Base-by-base conservation (phyloP, 2,329 filamentous ascomycete species). In the Cladosporium sp. region DNA sequence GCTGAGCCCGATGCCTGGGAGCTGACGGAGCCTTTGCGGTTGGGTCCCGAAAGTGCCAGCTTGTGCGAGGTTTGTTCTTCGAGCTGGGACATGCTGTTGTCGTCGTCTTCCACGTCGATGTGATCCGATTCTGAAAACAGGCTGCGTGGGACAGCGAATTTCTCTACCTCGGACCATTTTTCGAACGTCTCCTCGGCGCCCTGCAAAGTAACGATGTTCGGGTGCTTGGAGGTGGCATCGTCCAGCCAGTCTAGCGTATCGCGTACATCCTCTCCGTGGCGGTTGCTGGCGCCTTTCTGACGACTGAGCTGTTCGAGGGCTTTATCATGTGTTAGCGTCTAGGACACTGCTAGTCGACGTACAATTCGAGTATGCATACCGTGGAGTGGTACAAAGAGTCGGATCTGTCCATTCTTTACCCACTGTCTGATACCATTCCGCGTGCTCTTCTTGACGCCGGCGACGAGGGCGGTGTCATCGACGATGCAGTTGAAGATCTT, bases 401-500 rank as follows among this genome's bases (percentile, higher is more conserved):
- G 77, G 58, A 84, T 82, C 68, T 81, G 78, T 66, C 79, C 81
- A 67, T 80, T 80, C 66, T 78, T 77, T 46, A 83, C 77, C 82
- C 82, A 84, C 73, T 83, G 82, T 72, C 80, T 76, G 67, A 84
- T 82, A 61, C 82, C 82, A 70, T 84, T 82, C 68, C 81, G 76
- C 64, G 82, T 83, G 73, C 79, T 82, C 72, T 79, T 81, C 77
- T 83, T 83, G 58, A 82, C 80, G 65, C 82, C 82, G 48, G 81
- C 81, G 64, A 83, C 77, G 68, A 84, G 72, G 34, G 82, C 82
- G 23, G 79, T 81, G 69, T 84, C 82, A 71, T 84, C 82, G 69
- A 83, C 80, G 68, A 84, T 83, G 73, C 82, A 84, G 76, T 83
- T 83, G 79, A 84, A 83, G 65, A 83, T 71, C 76, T 83, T 83